phyloP scores from a whole-genome alignment of 768 basidiomycete genomes.

The Boletus speciosus region DNA sequence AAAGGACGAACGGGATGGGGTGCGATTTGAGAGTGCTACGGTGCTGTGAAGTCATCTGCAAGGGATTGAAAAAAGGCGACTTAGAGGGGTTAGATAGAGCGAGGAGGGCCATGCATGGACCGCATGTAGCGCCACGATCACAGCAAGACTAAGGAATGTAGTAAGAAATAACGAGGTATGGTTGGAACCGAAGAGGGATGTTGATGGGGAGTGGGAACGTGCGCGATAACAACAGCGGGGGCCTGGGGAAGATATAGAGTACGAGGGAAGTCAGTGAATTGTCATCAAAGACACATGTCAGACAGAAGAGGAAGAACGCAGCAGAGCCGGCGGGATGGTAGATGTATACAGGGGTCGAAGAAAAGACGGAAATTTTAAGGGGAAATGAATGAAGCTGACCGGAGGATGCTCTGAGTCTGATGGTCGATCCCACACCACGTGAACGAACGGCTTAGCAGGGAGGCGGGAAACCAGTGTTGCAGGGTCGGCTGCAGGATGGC shows the following conservation, averaged over 20 bases:
- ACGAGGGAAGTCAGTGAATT: constrained; percentile 9
- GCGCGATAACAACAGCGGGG: constrained; percentile 10
- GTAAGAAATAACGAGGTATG: constrained; percentile 12
- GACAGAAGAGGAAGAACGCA: constrained; percentile 9
- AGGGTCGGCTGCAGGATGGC: not conserved
- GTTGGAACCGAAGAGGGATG: constrained; percentile 8
- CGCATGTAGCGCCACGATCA: constrained; percentile 30
- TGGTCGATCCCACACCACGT: constrained; percentile 18
- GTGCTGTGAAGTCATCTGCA: constrained; percentile 45
- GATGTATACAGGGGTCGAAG: not conserved
- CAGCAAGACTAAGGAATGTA: constrained; percentile 4
- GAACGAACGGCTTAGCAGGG: not conserved
- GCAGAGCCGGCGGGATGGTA: constrained; percentile 1
- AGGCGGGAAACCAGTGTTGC: not conserved
- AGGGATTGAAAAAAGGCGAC: constrained; percentile 39
- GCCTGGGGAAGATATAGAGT: constrained; percentile 15
- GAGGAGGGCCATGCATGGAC: constrained; percentile 44
- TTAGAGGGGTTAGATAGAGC: constrained; percentile 38
- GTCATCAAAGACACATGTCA: constrained; percentile 13
- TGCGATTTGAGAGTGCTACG: constrained; percentile 34
- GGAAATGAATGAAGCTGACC: constrained; percentile 29
- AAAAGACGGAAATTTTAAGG: constrained; percentile 11
- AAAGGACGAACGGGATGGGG: constrained; percentile 36
- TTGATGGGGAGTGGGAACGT: constrained; percentile 18
- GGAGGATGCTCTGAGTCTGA: constrained; percentile 19